A percentile compares a stretch with the other conserved stretches of the same genome.
These are phyloP conservation scores for Cutaneotrichosporon daszewskae DNA, from an alignment of 1,284 basidiomycete genomes.

Conservation along the genomic window DNA sequence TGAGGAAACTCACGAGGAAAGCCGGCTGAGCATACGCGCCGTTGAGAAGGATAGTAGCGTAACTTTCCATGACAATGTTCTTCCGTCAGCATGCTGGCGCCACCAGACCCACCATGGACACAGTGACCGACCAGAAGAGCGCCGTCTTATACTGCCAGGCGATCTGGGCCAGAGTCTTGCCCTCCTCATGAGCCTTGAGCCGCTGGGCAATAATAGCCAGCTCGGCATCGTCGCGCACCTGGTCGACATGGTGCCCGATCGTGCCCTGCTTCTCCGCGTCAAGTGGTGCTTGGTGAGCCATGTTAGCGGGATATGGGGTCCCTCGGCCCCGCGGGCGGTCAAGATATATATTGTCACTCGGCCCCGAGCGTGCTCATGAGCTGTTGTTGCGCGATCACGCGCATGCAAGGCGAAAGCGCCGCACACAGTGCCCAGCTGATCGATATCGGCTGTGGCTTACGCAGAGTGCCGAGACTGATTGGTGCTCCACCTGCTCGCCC, in stretches of 20 bases:
- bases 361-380: too few species aligned
- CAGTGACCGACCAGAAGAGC: neutral
- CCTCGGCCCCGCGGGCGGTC: too few species aligned
- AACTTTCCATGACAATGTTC: constrained; percentile 8
- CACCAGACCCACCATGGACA: neutral
- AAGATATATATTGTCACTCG: neutral
- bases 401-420: constrained; percentile 1
- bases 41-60: neutral
- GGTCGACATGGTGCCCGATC: neutral
- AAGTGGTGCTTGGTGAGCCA: neutral
- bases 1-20: constrained; percentile 7
- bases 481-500: too few species aligned
- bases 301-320: too few species aligned
- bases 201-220: neutral
- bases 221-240: too few species aligned
- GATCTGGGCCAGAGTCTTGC: neutral
- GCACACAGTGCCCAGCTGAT: too few species aligned
- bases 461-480: too few species aligned
- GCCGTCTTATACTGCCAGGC: neutral
- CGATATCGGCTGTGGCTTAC: too few species aligned
- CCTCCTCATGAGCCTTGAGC: neutral
- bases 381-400: too few species aligned
- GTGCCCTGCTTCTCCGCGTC: neutral
- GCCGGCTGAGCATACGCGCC: constrained; percentile 8
- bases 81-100: neutral